Base-by-base conservation (phyloP, 2,329 filamentous ascomycete genomes). In the Nemania diffusa region DNA sequence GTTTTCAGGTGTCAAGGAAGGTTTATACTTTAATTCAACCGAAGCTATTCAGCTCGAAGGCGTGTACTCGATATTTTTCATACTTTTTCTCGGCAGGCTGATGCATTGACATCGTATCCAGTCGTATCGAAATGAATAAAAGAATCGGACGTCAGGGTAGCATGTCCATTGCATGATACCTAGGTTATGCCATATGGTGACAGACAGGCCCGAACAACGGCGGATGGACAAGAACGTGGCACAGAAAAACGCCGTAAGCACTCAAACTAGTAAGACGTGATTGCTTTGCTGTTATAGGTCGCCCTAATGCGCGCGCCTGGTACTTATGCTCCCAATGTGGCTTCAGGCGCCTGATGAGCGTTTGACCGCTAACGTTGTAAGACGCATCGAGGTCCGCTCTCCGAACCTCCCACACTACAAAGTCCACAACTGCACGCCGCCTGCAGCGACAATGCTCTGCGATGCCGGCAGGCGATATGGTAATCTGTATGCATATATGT, bases 371-470 rank as follows among this genome's bases (percentile, higher is more conserved):
- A 46, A 53, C 22, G 2, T 48, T 48, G 64, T 53, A 46, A 46
- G 44, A 44, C 17, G 37, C 22, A 52, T 46, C 15, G 13, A 24
- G 51, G 51, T 15, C 57, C 64, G 52, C 26, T 66, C 57, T 66
- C 64, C 64, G 58, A 58, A 53, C 8, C 51, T 20, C 20, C 22
- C 58, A 62, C 44, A 34, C 58, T 15, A 46, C 24, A 32, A 13
- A 20, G 15, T 29, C 42, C 42, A 22, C 27, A 20, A n/a, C 37
- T 22, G 15, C 22, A 40, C 40, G 24, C 8, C 15, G 17, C 17
- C 27, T 17, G 26, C 17, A 40, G 34, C 15, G 34, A 40, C 11
- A 40, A 13, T 13, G 34, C 34, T 13, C 34, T 40, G 34, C 34
- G 11, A 40, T 40, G 34, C 34, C 34, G 34, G 34, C 11, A 40